These are phyloP conservation scores for Urochloa ruziziensis DNA, from an alignment of 176 grass and related monocot species.

Conservation along the genomic window DNA sequence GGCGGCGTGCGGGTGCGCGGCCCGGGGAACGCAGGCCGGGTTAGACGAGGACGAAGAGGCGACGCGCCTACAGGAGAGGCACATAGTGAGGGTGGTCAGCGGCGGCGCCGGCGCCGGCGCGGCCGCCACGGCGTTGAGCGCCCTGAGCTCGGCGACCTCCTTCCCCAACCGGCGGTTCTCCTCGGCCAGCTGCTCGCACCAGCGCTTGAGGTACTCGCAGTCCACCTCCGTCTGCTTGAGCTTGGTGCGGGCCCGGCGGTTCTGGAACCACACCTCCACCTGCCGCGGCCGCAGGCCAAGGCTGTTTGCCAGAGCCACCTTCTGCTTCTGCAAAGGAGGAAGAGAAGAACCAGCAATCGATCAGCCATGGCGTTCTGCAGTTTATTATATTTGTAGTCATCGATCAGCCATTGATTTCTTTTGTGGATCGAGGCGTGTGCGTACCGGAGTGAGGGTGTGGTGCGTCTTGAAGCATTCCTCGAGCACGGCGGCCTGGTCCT, in stretches of 20 bases:
- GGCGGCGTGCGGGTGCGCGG: neutral
- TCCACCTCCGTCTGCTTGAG: constrained; percentile 98
- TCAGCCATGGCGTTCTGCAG: neutral
- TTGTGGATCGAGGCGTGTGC: neutral
- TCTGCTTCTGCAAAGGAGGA: constrained; percentile 80
- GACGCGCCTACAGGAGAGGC: constrained; percentile 76
- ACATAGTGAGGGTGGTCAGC: constrained; percentile 83
- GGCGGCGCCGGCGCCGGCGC: constrained; percentile 36
- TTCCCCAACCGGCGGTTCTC: constrained; percentile 86
- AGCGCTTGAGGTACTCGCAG: constrained; percentile 84
- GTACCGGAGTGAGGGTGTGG: constrained; percentile 84
- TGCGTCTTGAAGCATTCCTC: constrained; percentile 94
- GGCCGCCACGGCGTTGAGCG: constrained; percentile 52
- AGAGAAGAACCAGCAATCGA: neutral
- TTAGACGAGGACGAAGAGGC: constrained; percentile 5
- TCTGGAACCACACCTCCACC: constrained; percentile 98
- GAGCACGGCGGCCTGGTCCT: constrained; percentile 78
- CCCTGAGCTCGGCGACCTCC: constrained; percentile 81
- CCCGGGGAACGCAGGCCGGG: neutral
- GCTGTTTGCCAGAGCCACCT: constrained; percentile 60
- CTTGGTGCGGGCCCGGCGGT: constrained; percentile 80
- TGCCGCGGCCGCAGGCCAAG: constrained; percentile 77
- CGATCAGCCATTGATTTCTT: neutral
- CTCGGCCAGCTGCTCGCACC: constrained; percentile 86
- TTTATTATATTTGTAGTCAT: neutral